Conservation (phyloP, 176 grass and related monocot species). For the Oryza nivara region DNA sequence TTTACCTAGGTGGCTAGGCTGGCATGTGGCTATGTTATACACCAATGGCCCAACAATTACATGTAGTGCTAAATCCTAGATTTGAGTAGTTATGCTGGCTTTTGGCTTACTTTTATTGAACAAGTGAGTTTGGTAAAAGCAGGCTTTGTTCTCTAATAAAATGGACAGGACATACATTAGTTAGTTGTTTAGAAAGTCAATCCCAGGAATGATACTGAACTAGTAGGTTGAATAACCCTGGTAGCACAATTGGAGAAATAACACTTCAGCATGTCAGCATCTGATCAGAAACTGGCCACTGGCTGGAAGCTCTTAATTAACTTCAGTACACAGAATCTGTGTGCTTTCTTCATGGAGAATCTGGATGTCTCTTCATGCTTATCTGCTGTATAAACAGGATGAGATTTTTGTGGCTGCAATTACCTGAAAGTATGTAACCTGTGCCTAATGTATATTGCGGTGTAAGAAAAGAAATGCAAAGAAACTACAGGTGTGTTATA, state of each 20-base stretch:
- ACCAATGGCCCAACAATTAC: not conserved
- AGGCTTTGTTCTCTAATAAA: not conserved
- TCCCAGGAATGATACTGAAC: not conserved
- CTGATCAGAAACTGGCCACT: conserved; percentile 10
- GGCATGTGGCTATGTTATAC: not conserved
- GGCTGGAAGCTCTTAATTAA: not conserved
- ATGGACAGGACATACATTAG: not conserved
- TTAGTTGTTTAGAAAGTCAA: conserved; percentile 13
- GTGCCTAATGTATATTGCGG: conserved; percentile 1
- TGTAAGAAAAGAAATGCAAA: not conserved
- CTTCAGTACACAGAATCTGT: not conserved
- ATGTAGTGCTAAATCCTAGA: not conserved
- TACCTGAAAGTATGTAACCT: not conserved
- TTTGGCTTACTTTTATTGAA: not conserved
- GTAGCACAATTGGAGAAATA: not conserved
- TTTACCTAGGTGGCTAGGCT: not conserved
- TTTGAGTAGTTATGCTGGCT: not conserved
- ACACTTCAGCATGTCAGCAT: not conserved
- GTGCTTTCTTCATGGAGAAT: not conserved
- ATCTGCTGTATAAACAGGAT: conserved; percentile 22
- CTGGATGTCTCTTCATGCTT: not conserved
- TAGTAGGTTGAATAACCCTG: conserved; percentile 22
- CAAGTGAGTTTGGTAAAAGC: conserved; percentile 1
- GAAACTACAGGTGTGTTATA: not conserved
- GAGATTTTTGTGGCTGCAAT: not conserved